These are phyloP conservation scores for Boletellus sp. DNA, from an alignment of 768 basidiomycete species.

Conservation along the genomic window DNA sequence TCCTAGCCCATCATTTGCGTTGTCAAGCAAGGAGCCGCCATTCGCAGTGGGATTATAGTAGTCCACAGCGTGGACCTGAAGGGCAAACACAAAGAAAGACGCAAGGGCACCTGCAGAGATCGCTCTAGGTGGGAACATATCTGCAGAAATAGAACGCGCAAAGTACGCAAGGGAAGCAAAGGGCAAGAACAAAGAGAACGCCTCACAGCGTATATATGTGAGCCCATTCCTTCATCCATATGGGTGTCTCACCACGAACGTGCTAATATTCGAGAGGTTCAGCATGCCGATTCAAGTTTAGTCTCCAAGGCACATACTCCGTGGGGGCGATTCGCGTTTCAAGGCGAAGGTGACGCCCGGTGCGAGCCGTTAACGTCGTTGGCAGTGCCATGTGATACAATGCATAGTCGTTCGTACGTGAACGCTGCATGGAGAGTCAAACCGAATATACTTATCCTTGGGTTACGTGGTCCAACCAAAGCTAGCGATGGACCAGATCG, in stretches of 20 bases:
- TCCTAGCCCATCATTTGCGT: slow-evolving; percentile 37
- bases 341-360: too few species aligned
- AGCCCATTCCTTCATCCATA: not conserved
- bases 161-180: not conserved
- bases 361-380: too few species aligned
- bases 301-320: not conserved
- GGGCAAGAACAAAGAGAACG: not conserved
- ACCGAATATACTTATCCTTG: too few species aligned
- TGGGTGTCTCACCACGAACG: slow-evolving; percentile 3
- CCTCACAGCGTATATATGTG: not conserved
- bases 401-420: too few species aligned
- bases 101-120: not conserved
- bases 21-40: slow-evolving; percentile 45
- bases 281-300: not conserved
- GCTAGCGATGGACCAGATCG: too few species aligned
- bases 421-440: too few species aligned
- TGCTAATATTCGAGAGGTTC: not conserved
- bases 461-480: too few species aligned
- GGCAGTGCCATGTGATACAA: too few species aligned
- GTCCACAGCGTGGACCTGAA: slow-evolving; percentile 14
- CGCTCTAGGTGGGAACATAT: not conserved
- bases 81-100: slow-evolving; percentile 2
- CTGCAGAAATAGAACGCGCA: not conserved
- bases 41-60: slow-evolving; percentile 34
- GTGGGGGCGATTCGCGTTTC: too few species aligned